Base-by-base conservation (phyloP, 768 basidiomycete genomes). In the Termitomyces bulborhizus region DNA sequence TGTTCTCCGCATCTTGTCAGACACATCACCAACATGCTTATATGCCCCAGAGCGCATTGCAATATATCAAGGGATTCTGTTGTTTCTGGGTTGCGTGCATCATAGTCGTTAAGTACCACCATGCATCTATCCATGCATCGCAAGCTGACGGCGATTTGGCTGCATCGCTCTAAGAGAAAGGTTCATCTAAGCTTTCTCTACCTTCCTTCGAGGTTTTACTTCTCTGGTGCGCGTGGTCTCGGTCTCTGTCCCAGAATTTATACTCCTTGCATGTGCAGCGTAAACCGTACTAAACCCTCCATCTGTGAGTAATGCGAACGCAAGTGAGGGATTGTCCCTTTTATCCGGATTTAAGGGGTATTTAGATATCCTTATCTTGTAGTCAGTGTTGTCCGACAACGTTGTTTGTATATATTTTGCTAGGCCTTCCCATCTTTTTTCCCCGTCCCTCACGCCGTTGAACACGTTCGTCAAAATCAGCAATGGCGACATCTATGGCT, bases 401-500 rank as follows among this genome's bases (percentile, higher is more conserved):
- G 6, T 51, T 69, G 49, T 71, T 75, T 71, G 64, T 21, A 21
- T 16, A 15, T 73, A 61, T 66, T 71, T 70, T 57, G 54, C 68
- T 65, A 63, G 27, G 45, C 54, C 71, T 57, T 65, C 57, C 44
- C 55, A 40, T 48, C 54, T 58, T 65, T 65, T 61, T 62, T 57
- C 48, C 43, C 54, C 29, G 15, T 55, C 29, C 4, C 16, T 9
- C 9, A n/a, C 11, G 2, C 26, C 18, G 36, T 46, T 15, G 37
- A 16, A 50, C 27, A 37, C 42, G 16, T 50, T 6, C 32, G 51
- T 41, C 29, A 48, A 53, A 57, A 42, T 46, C 57, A 59, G 72
- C 67, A 65, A 85, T 86, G 83, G 81, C 85, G 60, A 80, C 83
- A 32, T 94, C 94, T 42, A 95, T 97, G 91, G 94, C 94, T 48